Evolutionary conservation across 805 yeast genomes (phyloP).

Genomic region (Hanseniaspora vineae): DNA sequence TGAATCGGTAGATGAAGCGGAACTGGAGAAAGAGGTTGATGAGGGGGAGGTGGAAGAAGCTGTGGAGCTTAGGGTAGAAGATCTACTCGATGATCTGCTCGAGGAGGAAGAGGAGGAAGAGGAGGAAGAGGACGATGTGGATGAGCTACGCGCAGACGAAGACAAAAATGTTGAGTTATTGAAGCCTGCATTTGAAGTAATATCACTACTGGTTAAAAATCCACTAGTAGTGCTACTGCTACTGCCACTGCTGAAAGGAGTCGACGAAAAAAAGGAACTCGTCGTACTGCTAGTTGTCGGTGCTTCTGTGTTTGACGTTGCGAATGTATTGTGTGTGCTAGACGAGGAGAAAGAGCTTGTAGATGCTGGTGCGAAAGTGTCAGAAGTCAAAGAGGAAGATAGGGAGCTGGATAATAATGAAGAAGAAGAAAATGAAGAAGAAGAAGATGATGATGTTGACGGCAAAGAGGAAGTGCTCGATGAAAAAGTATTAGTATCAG

Average conservation of each 20-base stretch:
- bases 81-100: constrained; percentile 6
- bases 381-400: not conserved
- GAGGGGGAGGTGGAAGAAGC: constrained; percentile 10
- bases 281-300: not conserved
- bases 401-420: not conserved
- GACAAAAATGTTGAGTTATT: too few species aligned
- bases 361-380: not conserved
- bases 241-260: too few species aligned
- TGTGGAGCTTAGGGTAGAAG: constrained; percentile 9
- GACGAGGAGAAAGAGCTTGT: not conserved
- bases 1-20: constrained; percentile 8
- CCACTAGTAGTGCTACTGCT: too few species aligned
- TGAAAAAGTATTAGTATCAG: not conserved
- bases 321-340: too few species aligned
- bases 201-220: too few species aligned
- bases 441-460: not conserved
- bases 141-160: too few species aligned
- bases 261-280: not conserved
- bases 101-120: constrained; percentile 1
- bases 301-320: too few species aligned
- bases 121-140: constrained; percentile 1
- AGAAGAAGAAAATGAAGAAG: not conserved
- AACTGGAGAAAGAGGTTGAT: constrained; percentile 6
- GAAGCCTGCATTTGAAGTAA: too few species aligned
- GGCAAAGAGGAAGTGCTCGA: too few species aligned